Evolutionary conservation across 2,329 filamentous ascomycete species (phyloP).

Genomic region (Sclerotinia glacialis): DNA sequence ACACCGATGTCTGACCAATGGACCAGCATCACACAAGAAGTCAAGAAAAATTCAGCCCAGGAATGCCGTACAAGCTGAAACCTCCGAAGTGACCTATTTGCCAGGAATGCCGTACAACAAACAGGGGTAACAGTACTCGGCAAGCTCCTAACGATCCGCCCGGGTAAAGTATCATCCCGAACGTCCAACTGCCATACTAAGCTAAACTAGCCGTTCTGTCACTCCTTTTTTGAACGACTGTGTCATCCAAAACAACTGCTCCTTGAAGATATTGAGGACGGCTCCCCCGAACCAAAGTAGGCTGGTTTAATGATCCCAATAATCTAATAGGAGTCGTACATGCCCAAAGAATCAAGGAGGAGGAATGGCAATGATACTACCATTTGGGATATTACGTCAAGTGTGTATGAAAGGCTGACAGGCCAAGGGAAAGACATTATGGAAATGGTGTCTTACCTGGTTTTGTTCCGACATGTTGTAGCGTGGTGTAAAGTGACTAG

Average conservation of each 20-base stretch:
- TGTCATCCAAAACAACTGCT: constrained; percentile 1
- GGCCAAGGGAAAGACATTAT: background rate
- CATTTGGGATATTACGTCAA: constrained; percentile 1
- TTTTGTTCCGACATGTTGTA: too few species aligned
- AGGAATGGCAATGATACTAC: background rate
- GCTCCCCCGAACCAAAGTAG: constrained; percentile 5
- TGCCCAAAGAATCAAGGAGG: background rate
- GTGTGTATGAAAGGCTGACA: background rate
- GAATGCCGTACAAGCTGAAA: too few species aligned
- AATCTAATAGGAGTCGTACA: background rate
- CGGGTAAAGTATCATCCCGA: background rate
- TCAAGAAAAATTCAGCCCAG: too few species aligned
- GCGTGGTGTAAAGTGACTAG: too few species aligned
- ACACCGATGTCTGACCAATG: background rate
- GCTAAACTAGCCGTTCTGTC: too few species aligned
- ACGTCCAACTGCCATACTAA: constrained; percentile 1
- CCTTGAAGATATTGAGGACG: background rate
- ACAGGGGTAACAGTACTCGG: background rate
- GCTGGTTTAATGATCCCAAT: constrained; percentile 6
- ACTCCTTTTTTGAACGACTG: background rate
- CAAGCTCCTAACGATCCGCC: constrained; percentile 4
- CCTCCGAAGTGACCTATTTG: too few species aligned
- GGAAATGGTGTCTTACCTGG: constrained; percentile 8
- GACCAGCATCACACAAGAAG: background rate
- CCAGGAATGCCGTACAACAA: background rate